phyloP scores from a whole-genome alignment of 2,329 filamentous ascomycete species.

The Colletotrichum camelliae region DNA sequence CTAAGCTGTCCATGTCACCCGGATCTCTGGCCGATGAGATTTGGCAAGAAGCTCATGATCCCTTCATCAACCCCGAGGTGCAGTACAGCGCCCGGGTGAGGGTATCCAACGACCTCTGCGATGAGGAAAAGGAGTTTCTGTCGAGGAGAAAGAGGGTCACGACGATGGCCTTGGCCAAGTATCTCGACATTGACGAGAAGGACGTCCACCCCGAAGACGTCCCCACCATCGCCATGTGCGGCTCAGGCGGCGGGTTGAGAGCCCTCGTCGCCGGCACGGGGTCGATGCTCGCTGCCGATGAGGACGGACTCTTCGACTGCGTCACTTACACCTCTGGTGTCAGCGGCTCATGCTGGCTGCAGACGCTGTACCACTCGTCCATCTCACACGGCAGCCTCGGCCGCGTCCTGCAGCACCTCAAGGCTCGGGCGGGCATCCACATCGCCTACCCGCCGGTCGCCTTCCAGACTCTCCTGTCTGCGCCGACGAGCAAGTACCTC shows the following conservation, averaged over 20 bases:
- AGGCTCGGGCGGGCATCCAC: conserved; percentile 82
- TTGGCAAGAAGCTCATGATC: conserved; percentile 89
- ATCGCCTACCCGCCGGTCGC: conserved; percentile 92
- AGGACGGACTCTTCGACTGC: conserved; percentile 92
- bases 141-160: conserved; percentile 71
- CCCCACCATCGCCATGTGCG: conserved; percentile 91
- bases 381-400: conserved; percentile 72
- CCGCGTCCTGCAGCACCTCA: conserved; percentile 82
- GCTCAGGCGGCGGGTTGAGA: conserved; percentile 88
- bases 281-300: conserved; percentile 81
- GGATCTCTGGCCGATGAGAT: conserved; percentile 92
- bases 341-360: conserved; percentile 95
- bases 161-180: conserved; percentile 77
- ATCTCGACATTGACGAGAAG: conserved; percentile 77
- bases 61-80: conserved; percentile 86
- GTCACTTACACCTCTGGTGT: conserved; percentile 95
- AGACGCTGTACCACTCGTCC: conserved; percentile 84
- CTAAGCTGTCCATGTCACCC: conserved; percentile 75
- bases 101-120: conserved; percentile 80
- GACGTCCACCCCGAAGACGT: conserved; percentile 94
- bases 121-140: conserved; percentile 81
- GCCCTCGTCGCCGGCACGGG: conserved; percentile 91
- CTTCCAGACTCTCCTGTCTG: conserved; percentile 79
- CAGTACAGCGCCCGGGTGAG: conserved; percentile 80
- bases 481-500: conserved; percentile 92